Evolutionary conservation across 202 grass and related monocot genomes (phyloP).

Genomic region (Setaria viridis): DNA sequence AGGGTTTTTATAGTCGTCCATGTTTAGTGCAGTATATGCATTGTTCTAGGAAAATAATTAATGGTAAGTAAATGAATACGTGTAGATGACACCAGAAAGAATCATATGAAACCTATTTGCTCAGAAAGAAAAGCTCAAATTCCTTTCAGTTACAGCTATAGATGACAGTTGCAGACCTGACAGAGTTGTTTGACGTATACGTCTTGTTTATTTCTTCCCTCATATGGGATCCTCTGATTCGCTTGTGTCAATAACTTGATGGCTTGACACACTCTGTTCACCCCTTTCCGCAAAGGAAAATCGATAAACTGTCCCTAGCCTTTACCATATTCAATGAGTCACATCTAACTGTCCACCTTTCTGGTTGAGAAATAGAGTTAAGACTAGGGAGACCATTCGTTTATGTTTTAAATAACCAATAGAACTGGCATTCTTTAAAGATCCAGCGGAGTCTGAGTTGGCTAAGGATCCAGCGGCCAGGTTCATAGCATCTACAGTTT

Average conservation of each 20-base stretch:
- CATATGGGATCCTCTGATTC: neutral
- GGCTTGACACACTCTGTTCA: neutral
- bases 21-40: neutral
- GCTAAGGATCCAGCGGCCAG: too few relatives aligned
- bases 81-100: neutral
- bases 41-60: constrained; percentile 2
- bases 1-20: neutral
- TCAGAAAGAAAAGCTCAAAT: neutral
- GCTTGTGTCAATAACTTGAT: neutral
- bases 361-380: neutral
- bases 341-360: neutral
- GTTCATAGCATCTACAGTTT: too few relatives aligned
- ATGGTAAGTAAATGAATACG: neutral
- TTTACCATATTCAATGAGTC: neutral
- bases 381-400: neutral
- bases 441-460: too few relatives aligned
- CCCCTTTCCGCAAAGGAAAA: neutral
- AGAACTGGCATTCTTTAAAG: neutral
- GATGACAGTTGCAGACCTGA: neutral
- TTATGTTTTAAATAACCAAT: constrained; percentile 4
- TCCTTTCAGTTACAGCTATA: neutral
- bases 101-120: neutral
- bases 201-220: neutral
- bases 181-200: neutral
- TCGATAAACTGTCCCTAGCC: neutral